phyloP scores from a whole-genome alignment of 192 early-diverging fungal genomes.

The Podila verticillata region DNA sequence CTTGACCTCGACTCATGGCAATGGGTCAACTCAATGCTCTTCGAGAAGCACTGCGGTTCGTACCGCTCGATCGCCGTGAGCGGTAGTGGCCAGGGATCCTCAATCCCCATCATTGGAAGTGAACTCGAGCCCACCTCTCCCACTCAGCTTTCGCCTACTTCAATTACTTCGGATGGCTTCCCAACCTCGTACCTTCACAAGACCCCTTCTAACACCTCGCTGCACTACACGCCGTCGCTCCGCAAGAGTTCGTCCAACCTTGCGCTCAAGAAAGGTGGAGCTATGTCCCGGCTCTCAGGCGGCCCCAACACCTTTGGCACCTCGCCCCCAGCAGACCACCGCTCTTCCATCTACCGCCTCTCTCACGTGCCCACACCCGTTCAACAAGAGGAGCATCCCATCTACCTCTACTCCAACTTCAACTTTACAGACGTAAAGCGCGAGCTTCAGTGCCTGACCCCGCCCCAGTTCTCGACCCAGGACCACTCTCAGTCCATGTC shows the following conservation, averaged over 20 bases:
- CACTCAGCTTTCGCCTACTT: slow-evolving; percentile 17
- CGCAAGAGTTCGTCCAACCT: slow-evolving; percentile 49
- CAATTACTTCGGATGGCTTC: slow-evolving; percentile 19
- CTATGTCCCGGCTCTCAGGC: slow-evolving; percentile 42
- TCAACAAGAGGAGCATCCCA: slow-evolving; percentile 65
- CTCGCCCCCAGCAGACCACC: slow-evolving; percentile 35
- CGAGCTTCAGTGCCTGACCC: slow-evolving; percentile 74
- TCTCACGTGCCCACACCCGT: slow-evolving; percentile 37
- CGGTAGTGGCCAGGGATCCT: slow-evolving; percentile 55
- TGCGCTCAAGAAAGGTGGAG: slow-evolving; percentile 33
- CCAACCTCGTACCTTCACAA: slow-evolving; percentile 37
- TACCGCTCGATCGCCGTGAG: slow-evolving; percentile 81
- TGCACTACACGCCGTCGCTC: slow-evolving; percentile 29
- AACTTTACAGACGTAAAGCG: slow-evolving; percentile 83
- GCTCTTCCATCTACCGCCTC: slow-evolving; percentile 44
- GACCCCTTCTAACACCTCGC: slow-evolving; percentile 18
- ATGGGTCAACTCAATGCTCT: slow-evolving; percentile 73
- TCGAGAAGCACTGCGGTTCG: slow-evolving; percentile 80
- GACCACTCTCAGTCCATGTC: slow-evolving; percentile 77
- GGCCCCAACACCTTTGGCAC: slow-evolving; percentile 34
- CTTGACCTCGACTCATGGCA: slow-evolving; percentile 73
- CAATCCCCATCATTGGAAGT: slow-evolving; percentile 51
- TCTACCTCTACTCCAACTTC: slow-evolving; percentile 85
- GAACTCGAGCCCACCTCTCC: slow-evolving; percentile 20
- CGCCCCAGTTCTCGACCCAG: slow-evolving; percentile 67